phyloP scores from a whole-genome alignment of 306 rosid genomes.

The Vigna nakashimae region DNA sequence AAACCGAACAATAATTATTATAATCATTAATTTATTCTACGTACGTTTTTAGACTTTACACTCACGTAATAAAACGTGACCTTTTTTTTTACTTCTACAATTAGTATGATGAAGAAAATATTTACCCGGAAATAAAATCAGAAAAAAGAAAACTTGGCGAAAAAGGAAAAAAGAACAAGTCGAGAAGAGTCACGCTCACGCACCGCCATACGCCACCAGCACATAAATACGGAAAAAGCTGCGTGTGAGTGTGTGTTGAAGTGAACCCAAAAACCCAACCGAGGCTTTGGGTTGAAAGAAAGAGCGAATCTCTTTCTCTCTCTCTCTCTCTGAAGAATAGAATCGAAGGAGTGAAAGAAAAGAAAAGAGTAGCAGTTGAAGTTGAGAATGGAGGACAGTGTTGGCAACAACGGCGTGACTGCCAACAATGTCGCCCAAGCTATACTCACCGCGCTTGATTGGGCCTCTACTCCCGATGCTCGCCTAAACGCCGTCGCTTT shows the following conservation, averaged over 20 bases:
- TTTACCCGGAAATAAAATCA: no score
- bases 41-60: no score
- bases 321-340: neutral
- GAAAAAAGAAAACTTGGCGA: neutral
- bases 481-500: conserved; percentile 77
- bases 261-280: neutral
- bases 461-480: conserved; percentile 75
- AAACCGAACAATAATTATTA: no score
- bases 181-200: neutral
- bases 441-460: conserved; percentile 82
- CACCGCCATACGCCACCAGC: neutral
- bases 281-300: conserved; percentile 18
- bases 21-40: no score
- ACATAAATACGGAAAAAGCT: neutral
- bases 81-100: no score
- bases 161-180: neutral
- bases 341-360: neutral
- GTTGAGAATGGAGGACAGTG: conserved; percentile 59
- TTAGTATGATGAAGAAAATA: no score
- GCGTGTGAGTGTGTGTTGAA: neutral
- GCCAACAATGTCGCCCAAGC: conserved; percentile 85
- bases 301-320: conserved; percentile 7
- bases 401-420: conserved; percentile 8
- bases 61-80: no score
- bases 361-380: conserved; percentile 10